Conservation (phyloP, 1,139 yeast genomes). For the Yamadazyma friedrichii region DNA sequence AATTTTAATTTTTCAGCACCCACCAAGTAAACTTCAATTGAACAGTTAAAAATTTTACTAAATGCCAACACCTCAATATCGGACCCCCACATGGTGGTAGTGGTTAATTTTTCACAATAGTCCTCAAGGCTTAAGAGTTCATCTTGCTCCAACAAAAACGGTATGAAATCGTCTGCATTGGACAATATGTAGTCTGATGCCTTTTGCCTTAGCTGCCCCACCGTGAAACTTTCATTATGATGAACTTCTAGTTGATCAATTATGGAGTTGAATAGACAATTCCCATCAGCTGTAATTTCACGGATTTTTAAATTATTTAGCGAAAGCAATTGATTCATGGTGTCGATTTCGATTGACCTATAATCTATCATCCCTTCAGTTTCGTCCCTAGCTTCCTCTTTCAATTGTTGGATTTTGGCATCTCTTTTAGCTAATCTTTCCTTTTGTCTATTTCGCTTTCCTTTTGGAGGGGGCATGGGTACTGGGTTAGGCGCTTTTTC, state of each 20-base stretch:
- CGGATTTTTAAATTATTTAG: constrained; percentile 48
- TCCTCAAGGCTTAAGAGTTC: constrained; percentile 60
- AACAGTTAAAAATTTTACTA: constrained; percentile 63
- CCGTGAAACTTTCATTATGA: constrained; percentile 23
- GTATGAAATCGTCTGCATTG: constrained; percentile 69
- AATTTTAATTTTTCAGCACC: constrained; percentile 65
- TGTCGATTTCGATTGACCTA: constrained; percentile 67
- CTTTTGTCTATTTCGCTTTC: constrained; percentile 75
- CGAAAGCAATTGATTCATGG: constrained; percentile 53
- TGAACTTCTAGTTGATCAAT: constrained; percentile 64
- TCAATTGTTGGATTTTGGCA: constrained; percentile 62
- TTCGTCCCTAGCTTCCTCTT: constrained; percentile 69
- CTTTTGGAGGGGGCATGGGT: constrained; percentile 16
- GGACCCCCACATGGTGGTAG: constrained; percentile 94
- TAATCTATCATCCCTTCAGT: constrained; percentile 62
- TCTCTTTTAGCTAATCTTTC: constrained; percentile 77
- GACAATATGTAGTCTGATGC: constrained; percentile 68
- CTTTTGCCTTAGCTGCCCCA: constrained; percentile 55
- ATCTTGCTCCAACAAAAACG: constrained; percentile 81
- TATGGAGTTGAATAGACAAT: constrained; percentile 85
- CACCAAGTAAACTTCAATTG: constrained; percentile 73
- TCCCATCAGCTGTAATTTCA: constrained; percentile 89
- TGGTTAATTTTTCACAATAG: constrained; percentile 67
- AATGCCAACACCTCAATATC: constrained; percentile 88
- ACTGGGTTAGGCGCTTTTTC: too few relatives aligned